Conservation (phyloP, 139 green algal species). For the Bryopsis sp. region DNA sequence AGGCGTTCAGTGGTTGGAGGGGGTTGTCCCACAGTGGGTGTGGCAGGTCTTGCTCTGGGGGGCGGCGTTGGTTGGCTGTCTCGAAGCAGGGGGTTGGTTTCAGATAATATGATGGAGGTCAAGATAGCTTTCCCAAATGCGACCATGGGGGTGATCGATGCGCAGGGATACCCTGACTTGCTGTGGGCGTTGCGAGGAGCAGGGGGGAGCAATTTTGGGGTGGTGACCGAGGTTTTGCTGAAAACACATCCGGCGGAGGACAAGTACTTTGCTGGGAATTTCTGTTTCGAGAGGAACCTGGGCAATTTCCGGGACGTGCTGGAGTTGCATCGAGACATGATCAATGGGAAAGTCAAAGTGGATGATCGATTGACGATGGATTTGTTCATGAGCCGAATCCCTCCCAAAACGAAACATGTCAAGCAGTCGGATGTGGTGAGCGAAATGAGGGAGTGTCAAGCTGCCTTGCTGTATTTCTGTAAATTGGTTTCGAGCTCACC, state of each 20-base stretch:
- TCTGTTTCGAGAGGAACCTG: neutral
- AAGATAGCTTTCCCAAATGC: neutral
- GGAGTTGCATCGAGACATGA: neutral
- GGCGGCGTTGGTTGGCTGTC: constrained; percentile 11
- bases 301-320: neutral
- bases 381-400: constrained; percentile 11
- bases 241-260: neutral
- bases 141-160: neutral
- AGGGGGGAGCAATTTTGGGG: constrained; percentile 15
- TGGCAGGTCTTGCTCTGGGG: constrained; percentile 7
- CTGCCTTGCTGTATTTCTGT: too few relatives aligned
- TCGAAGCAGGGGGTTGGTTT: neutral
- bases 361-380: constrained; percentile 15
- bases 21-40: constrained; percentile 10
- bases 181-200: constrained; percentile 10
- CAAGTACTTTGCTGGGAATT: constrained; percentile 5
- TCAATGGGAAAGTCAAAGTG: neutral
- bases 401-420: too few relatives aligned
- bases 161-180: neutral
- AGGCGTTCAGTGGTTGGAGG: neutral
- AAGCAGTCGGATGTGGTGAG: too few relatives aligned
- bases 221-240: neutral
- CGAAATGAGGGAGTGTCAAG: too few relatives aligned
- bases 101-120: constrained; percentile 9
- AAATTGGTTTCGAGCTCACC: too few relatives aligned